Conservation (phyloP, 495 filamentous ascomycete species). For the Talaromyces nanjingensis region DNA sequence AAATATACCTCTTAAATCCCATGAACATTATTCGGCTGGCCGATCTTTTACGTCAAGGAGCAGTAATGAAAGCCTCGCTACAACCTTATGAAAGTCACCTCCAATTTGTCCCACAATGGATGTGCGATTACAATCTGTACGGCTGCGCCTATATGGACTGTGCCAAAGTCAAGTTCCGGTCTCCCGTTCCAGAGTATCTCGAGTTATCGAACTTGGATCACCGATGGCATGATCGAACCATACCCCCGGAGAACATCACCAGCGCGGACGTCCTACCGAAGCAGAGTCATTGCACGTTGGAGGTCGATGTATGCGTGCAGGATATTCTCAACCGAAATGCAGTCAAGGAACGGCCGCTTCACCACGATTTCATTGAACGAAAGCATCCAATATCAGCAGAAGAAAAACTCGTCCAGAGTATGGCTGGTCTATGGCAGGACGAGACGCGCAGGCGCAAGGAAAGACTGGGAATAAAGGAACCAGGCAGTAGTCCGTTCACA, state of each 20-base stretch:
- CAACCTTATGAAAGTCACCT: conserved; percentile 93
- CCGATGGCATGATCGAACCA: conserved; percentile 73
- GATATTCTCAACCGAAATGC: conserved; percentile 78
- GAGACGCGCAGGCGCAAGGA: conserved; percentile 74
- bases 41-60: conserved; percentile 79
- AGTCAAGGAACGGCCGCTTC: conserved; percentile 65
- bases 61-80: conserved; percentile 70
- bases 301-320: conserved; percentile 81
- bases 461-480: conserved; percentile 52
- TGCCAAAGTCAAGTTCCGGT: conserved; percentile 60
- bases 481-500: conserved; percentile 66
- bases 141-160: conserved; percentile 84
- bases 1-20: conserved; percentile 89
- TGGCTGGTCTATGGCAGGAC: conserved; percentile 90
- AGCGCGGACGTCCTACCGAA: conserved; percentile 58
- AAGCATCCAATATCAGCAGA: conserved; percentile 55
- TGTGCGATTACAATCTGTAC: conserved; percentile 95
- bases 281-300: conserved; percentile 79
- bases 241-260: conserved; percentile 45
- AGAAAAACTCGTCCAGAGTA: conserved; percentile 81
- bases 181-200: conserved; percentile 64
- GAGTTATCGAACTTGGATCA: conserved; percentile 50
- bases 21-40: conserved; percentile 71
- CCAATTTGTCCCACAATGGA: conserved; percentile 89
- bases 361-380: conserved; percentile 82